Evolutionary conservation across 352 stramenopile genomes (phyloP), one percentile per base, ranked within the genome.

Genomic region (Globisporangium echinulatum): DNA sequence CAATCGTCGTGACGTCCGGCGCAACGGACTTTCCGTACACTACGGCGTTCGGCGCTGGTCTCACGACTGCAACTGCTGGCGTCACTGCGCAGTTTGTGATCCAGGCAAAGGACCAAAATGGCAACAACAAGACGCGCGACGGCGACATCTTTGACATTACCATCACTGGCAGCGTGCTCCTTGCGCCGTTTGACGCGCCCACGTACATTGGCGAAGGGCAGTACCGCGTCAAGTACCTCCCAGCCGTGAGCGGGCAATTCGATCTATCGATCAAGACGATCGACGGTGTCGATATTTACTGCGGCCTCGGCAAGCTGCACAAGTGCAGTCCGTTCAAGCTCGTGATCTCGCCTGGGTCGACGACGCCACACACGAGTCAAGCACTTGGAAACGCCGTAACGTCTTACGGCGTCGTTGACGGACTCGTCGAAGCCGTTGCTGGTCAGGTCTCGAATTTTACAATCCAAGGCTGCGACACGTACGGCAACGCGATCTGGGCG

Each of bases 301-400:
- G 96, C 60, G 96, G 96, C 0, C 68, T 84, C 1, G 94, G 93
- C 17, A 83, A 92, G 53, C 68, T 80, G 1, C 74, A 91, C 44
- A 98, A 98, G 67, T 99, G 96, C 79, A 98, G 90, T 65, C 96
- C 96, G 11, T 99, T 98, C 62, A 50, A 67, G 5, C 58, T 99
- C 5, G 70, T 68, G 8, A 88, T 98, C 6, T 54, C 70, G 10
- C 94, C 96, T 43, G 96, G 96, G 3, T 68, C 80, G 38, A 97
- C 92, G 14, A 85, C 91, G 8, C 75, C 92, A 1, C 85, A 92
- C 47, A 97, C 86, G 2, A 97, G 80, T 47, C 90, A 98, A 68
- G 89, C 87, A 13, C 77, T 97, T 25, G 94, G 88, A 11, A 64
- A 72, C 49, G 68, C 61, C 13, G 69, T 68, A 5, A 72, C 78